Evolutionary conservation across 306 rosid genomes (phyloP).

Genomic region (Sicyos edulis): DNA sequence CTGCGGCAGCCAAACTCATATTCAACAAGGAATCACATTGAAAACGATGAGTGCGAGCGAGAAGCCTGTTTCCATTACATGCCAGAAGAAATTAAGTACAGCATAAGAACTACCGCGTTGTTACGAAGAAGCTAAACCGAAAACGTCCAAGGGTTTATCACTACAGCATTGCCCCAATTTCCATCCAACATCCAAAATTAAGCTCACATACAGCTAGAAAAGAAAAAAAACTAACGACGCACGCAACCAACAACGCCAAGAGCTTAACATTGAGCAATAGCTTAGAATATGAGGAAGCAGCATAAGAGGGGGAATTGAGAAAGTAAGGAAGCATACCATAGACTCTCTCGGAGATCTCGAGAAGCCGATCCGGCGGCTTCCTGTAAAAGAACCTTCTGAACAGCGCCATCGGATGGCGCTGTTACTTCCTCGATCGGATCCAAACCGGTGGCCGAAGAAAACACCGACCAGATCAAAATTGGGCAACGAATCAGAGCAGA

Average conservation of each 20-base stretch:
- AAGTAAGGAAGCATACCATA: slow-evolving; percentile 48
- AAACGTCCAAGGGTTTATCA: neutral
- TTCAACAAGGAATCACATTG: neutral
- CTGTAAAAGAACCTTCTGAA: slow-evolving; percentile 91
- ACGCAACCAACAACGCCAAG: neutral
- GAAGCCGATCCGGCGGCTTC: slow-evolving; percentile 99
- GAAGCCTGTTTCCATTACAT: slow-evolving; percentile 1
- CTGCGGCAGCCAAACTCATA: too few species aligned
- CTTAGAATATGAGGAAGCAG: neutral
- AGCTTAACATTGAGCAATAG: slow-evolving; percentile 14
- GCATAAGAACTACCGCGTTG: slow-evolving; percentile 2
- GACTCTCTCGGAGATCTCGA: slow-evolving; percentile 95
- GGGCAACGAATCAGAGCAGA: slow-evolving; percentile 29
- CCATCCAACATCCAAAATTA: neutral
- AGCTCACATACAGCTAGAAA: too few species aligned
- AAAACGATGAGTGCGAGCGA: neutral
- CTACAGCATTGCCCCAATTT: slow-evolving; percentile 7
- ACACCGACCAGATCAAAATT: slow-evolving; percentile 25
- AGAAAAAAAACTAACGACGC: neutral
- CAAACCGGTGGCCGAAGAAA: slow-evolving; percentile 57
- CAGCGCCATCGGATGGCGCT: slow-evolving; percentile 99
- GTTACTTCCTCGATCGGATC: slow-evolving; percentile 85
- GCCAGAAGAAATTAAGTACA: slow-evolving; percentile 14
- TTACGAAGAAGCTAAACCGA: slow-evolving; percentile 18
- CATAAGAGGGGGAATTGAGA: neutral